These are phyloP conservation scores for Tetradesmus lagerheimii DNA, from an alignment of 139 green algal species.

Conservation along the genomic window DNA sequence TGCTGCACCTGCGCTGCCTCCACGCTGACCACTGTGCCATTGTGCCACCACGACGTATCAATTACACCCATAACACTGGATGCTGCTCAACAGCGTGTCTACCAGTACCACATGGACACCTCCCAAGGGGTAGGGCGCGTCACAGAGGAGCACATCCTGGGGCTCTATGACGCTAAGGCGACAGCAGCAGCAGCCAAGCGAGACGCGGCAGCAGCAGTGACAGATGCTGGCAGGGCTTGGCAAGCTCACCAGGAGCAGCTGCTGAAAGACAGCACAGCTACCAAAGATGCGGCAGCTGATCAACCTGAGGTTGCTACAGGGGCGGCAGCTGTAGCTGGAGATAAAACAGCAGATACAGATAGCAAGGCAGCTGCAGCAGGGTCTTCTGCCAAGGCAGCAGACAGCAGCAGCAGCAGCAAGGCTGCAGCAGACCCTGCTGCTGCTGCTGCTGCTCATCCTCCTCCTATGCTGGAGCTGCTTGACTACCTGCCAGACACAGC, in stretches of 20 bases:
- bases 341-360: background rate
- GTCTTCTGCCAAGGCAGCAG: background rate
- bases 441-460: constrained; percentile 6
- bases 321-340: background rate
- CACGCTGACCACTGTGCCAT: background rate
- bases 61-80: background rate
- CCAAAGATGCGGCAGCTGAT: background rate
- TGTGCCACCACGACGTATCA: too few relatives aligned
- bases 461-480: constrained; percentile 32
- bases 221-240: background rate
- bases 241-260: background rate
- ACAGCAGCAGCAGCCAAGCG: constrained; percentile 15
- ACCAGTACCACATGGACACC: constrained; percentile 11
- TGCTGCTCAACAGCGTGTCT: background rate
- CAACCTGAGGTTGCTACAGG: background rate
- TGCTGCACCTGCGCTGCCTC: background rate
- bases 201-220: background rate
- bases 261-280: background rate
- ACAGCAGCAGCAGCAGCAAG: constrained; percentile 6
- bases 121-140: background rate
- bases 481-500: constrained; percentile 54
- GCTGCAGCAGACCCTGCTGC: background rate
- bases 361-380: background rate
- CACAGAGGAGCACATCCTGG: constrained; percentile 54
- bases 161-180: constrained; percentile 28